These are phyloP conservation scores for Umbilicaria muhlenbergii DNA, from an alignment of 495 filamentous ascomycete species.

Conservation along the genomic window DNA sequence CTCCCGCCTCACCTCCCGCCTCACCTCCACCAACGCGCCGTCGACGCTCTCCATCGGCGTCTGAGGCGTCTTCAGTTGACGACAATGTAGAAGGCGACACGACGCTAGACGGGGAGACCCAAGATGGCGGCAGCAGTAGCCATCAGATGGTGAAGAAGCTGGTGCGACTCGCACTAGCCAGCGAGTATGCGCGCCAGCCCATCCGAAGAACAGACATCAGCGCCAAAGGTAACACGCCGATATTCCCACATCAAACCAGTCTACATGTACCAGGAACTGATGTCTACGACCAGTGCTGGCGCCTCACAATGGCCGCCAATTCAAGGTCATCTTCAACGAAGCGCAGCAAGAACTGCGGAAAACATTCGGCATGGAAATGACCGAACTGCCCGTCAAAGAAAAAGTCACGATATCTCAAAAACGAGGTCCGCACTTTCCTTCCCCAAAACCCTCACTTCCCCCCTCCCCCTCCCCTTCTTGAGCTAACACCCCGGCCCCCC, in stretches of 20 bases:
- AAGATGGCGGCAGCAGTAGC: conserved; percentile 5
- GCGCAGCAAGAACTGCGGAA: conserved; percentile 48
- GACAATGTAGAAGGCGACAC: conserved; percentile 5
- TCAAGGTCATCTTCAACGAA: conserved; percentile 51
- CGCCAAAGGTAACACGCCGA: conserved; percentile 36
- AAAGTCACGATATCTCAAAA: conserved; percentile 61
- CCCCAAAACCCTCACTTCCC: conserved; percentile 16
- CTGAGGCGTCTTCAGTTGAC: conserved; percentile 8
- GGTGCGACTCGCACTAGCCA: conserved; percentile 75
- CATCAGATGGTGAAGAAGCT: conserved; percentile 54
- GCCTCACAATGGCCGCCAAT: conserved; percentile 29
- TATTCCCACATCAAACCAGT: too few relatives aligned
- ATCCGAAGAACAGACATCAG: conserved; percentile 67
- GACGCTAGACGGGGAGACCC: conserved; percentile 2
- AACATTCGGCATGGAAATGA: conserved; percentile 76
- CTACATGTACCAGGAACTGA: not conserved
- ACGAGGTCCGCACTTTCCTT: too few relatives aligned
- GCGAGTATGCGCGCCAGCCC: conserved; percentile 68
- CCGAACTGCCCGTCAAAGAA: conserved; percentile 64
- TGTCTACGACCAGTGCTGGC: conserved; percentile 21
- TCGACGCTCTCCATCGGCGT: conserved; percentile 7
- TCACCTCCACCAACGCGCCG: conserved; percentile 12
- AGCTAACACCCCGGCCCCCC: not conserved
- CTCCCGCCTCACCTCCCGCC: conserved; percentile 1
- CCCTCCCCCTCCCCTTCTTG: not conserved